These are phyloP conservation scores for Abrus precatorius DNA, from an alignment of 306 rosid genomes.

Conservation along the genomic window DNA sequence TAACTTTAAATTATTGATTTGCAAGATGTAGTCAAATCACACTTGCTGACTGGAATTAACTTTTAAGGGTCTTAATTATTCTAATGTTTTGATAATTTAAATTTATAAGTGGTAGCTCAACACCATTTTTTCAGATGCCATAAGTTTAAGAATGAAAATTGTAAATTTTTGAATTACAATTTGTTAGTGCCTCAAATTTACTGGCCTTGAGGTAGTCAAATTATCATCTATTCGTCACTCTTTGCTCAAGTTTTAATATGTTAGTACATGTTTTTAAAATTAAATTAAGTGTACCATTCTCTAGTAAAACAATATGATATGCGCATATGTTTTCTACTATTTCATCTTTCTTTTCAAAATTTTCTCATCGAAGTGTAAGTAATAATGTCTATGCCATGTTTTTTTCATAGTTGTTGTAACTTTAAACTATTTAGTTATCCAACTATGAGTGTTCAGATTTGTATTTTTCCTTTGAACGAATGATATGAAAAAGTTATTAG, in stretches of 20 bases:
- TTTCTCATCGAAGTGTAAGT: too few relatives aligned
- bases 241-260: slow-evolving; percentile 29
- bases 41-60: slow-evolving; percentile 26
- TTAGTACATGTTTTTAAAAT: too few relatives aligned
- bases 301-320: too few relatives aligned
- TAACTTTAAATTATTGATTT: slow-evolving; percentile 34
- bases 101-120: slow-evolving; percentile 29
- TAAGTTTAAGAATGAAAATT: background rate
- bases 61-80: background rate
- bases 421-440: too few relatives aligned
- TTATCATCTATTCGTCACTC: slow-evolving; percentile 8
- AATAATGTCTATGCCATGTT: too few relatives aligned
- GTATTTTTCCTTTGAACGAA: background rate
- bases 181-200: slow-evolving; percentile 42
- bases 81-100: slow-evolving; percentile 20
- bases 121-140: background rate
- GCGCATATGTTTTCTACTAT: too few relatives aligned
- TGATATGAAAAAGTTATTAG: background rate
- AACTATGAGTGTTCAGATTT: background rate
- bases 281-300: too few relatives aligned
- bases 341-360: too few relatives aligned
- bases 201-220: slow-evolving; percentile 1
- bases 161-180: slow-evolving; percentile 3
- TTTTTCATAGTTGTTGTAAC: too few relatives aligned
- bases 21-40: slow-evolving; percentile 1